phyloP scores from a whole-genome alignment of 2,329 filamentous ascomycete genomes.

The Thyridium curvatum region DNA sequence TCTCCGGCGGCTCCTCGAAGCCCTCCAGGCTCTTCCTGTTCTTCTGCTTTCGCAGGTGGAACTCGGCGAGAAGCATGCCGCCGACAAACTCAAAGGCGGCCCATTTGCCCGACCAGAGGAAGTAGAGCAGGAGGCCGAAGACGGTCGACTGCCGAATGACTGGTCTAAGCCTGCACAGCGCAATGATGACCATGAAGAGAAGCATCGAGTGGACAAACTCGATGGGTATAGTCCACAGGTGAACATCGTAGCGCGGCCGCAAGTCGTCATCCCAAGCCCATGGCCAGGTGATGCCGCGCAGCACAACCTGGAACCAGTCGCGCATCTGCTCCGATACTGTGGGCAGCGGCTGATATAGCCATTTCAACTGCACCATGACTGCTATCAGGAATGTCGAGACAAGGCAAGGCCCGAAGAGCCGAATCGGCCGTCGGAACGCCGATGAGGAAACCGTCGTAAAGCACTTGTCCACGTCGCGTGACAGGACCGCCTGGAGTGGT shows the following conservation, averaged over 20 bases:
- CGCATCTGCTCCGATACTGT: conserved; percentile 18
- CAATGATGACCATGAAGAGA: conserved; percentile 31
- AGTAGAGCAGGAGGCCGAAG: conserved; percentile 29
- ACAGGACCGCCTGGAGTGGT: conserved; percentile 32
- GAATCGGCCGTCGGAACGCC: conserved; percentile 37
- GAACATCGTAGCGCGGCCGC: conserved; percentile 30
- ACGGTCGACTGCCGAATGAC: conserved; percentile 21
- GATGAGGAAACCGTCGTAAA: conserved; percentile 35
- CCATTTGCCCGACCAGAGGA: conserved; percentile 29
- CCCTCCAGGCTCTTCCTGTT: conserved; percentile 13
- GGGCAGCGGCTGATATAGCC: conserved; percentile 16
- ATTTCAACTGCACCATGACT: conserved; percentile 22
- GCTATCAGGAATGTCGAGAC: conserved; percentile 33
- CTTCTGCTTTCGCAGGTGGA: conserved; percentile 27
- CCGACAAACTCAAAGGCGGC: conserved; percentile 38
- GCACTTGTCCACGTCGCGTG: conserved; percentile 27
- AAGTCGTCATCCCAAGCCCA: conserved; percentile 27
- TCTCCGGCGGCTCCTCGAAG: conserved; percentile 7
- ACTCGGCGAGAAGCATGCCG: conserved; percentile 38
- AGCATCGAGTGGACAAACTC: conserved; percentile 40
- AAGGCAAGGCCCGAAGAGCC: conserved; percentile 38
- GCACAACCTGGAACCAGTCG: conserved; percentile 20
- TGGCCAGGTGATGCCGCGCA: conserved; percentile 25
- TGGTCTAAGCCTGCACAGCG: conserved; percentile 24
- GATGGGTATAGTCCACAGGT: conserved; percentile 43